These are phyloP conservation scores for Rhododendron simsii DNA, from an alignment of 148 eudicot species.

Conservation along the genomic window DNA sequence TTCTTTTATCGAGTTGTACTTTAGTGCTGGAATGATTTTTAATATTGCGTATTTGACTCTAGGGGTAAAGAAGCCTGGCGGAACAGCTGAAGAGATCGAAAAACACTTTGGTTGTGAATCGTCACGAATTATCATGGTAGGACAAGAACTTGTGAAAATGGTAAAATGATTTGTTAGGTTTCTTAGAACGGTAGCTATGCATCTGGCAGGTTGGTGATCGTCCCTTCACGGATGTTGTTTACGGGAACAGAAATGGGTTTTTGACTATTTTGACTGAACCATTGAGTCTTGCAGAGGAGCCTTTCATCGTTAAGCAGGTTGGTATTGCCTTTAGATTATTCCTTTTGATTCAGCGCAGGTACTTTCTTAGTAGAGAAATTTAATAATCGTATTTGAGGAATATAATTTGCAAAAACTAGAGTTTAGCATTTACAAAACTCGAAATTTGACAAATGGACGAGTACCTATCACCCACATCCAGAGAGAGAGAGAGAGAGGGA, in stretches of 20 bases:
- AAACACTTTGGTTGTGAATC: conserved; percentile 57
- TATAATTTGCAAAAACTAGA: background rate
- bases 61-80: conserved; percentile 87
- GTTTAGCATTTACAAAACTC: background rate
- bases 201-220: conserved; percentile 77
- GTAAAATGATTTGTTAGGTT: background rate
- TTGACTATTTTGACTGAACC: conserved; percentile 71
- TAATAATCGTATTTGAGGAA: background rate
- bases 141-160: background rate
- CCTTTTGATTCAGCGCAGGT: background rate
- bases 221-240: conserved; percentile 78
- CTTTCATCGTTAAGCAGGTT: conserved; percentile 70
- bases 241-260: conserved; percentile 81
- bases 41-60: conserved; percentile 4
- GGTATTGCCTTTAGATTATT: background rate
- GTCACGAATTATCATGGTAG: conserved; percentile 58
- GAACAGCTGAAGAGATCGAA: conserved; percentile 74
- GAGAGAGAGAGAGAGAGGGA: background rate
- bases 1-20: background rate
- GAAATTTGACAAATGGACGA: background rate
- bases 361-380: background rate
- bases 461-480: background rate
- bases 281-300: conserved; percentile 60
- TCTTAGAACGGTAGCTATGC: background rate
- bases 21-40: background rate